Evolutionary conservation across 192 early-diverging fungal species (phyloP).

Genomic region (Backusella morwellensis): DNA sequence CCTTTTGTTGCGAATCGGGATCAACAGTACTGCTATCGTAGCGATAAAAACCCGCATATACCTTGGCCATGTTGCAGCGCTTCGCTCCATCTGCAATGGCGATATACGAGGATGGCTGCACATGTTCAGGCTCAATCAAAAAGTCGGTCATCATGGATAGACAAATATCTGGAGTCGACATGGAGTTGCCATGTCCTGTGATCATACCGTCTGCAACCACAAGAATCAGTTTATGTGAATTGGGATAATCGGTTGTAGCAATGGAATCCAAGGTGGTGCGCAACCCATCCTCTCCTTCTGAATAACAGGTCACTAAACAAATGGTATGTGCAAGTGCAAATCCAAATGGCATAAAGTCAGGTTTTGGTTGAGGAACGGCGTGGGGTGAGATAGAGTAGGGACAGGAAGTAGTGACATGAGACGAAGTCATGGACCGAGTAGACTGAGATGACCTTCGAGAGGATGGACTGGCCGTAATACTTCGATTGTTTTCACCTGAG

Average conservation of each 20-base stretch:
- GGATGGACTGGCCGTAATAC: neutral
- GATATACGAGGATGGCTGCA: conserved; percentile 77
- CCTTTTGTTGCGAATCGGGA: conserved; percentile 50
- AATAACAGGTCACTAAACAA: conserved; percentile 75
- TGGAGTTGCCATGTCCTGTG: conserved; percentile 70
- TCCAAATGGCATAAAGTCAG: conserved; percentile 51
- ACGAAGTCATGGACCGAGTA: conserved; percentile 7
- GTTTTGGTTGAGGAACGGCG: conserved; percentile 37
- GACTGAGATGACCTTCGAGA: conserved; percentile 23
- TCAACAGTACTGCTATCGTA: conserved; percentile 60
- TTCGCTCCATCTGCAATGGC: conserved; percentile 92
- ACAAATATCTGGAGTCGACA: conserved; percentile 79
- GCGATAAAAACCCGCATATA: conserved; percentile 89
- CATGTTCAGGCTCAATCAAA: conserved; percentile 53
- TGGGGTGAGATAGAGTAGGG: conserved; percentile 37
- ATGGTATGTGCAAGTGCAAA: conserved; percentile 62
- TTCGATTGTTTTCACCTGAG: conserved; percentile 3
- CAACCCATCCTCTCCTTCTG: conserved; percentile 69
- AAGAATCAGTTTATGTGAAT: conserved; percentile 76
- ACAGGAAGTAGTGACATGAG: conserved; percentile 2
- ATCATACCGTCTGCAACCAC: conserved; percentile 82
- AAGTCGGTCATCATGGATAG: conserved; percentile 77
- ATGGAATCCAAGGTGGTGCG: conserved; percentile 78
- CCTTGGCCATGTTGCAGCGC: conserved; percentile 90
- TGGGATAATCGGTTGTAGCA: conserved; percentile 72